Conservation (phyloP, 805 yeast genomes). For the Candida multigemmis region DNA sequence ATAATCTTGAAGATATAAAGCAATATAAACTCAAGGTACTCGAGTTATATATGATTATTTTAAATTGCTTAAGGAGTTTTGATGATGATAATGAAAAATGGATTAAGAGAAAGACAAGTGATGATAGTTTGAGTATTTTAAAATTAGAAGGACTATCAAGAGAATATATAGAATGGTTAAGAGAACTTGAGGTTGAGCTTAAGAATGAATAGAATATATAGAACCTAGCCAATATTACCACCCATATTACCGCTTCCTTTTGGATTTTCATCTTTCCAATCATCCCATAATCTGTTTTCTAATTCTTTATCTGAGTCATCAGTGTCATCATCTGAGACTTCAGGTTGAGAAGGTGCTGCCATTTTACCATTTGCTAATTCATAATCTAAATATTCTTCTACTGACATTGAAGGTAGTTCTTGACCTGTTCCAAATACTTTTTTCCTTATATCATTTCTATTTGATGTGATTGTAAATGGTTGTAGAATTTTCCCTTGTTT, state of each 20-base stretch:
- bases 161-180: constrained; percentile 28
- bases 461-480: constrained; percentile 68
- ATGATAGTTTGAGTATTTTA: constrained; percentile 6
- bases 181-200: constrained; percentile 19
- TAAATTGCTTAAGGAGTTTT: constrained; percentile 28
- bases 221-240: constrained; percentile 26
- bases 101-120: constrained; percentile 14
- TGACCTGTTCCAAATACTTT: constrained; percentile 90
- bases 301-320: constrained; percentile 57
- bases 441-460: constrained; percentile 45
- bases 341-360: constrained; percentile 35
- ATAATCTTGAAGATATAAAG: constrained; percentile 14
- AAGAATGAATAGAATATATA: constrained; percentile 1
- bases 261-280: constrained; percentile 76
- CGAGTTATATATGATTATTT: constrained; percentile 32
- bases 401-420: constrained; percentile 85
- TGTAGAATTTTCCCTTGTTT: constrained; percentile 70
- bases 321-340: constrained; percentile 29
- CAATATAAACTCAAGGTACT: constrained; percentile 28
- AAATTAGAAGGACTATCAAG: constrained; percentile 17
- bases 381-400: constrained; percentile 83
- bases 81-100: constrained; percentile 25
- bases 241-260: constrained; percentile 86
- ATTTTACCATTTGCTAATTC: constrained; percentile 84
- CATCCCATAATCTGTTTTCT: constrained; percentile 86